phyloP scores from a whole-genome alignment of 345 rosid genomes.

The Melaleuca alternifolia region DNA sequence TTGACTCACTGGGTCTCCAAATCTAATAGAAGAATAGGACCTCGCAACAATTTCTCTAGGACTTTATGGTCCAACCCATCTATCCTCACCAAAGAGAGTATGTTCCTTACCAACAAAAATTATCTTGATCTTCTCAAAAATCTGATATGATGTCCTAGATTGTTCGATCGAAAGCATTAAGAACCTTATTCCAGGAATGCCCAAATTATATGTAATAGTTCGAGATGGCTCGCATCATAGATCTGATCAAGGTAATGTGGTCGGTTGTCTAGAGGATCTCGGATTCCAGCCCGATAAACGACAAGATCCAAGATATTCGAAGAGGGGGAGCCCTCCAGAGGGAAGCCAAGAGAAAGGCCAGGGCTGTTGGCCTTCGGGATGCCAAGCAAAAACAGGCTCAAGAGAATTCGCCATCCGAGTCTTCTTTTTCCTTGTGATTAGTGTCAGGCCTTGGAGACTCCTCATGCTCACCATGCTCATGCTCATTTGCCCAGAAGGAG shows the following conservation, averaged over 20 bases:
- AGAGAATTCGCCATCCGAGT: no score
- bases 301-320: background rate
- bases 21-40: background rate
- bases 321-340: background rate
- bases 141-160: background rate
- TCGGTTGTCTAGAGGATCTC: background rate
- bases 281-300: no score
- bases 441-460: no score
- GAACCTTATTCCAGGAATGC: background rate
- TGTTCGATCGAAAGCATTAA: background rate
- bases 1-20: background rate
- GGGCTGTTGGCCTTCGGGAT: no score
- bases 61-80: background rate
- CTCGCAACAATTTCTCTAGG: background rate
- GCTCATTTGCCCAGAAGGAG: no score
- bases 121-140: background rate
- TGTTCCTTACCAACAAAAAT: fast-evolving
- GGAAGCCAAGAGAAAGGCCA: no score
- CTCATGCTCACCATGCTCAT: no score
- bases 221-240: background rate
- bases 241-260: background rate
- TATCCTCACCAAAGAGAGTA: background rate
- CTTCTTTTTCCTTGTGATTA: no score
- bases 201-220: background rate
- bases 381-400: no score